phyloP scores from a whole-genome alignment of 2,329 filamentous ascomycete genomes.

The Phialemoniopsis sp. region DNA sequence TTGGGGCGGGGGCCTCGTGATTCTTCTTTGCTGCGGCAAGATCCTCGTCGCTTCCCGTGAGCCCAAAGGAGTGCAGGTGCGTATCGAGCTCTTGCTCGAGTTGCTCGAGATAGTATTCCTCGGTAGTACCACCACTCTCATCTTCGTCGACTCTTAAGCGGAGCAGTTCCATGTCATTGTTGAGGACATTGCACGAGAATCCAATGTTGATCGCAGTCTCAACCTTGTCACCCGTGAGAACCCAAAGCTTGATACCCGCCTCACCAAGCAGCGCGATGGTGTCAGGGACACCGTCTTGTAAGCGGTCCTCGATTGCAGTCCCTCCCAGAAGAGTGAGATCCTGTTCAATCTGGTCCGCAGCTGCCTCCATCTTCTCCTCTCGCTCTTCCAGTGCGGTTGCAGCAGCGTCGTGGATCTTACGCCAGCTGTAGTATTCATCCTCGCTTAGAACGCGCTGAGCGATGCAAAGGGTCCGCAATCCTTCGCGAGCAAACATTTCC shows the following conservation, averaged over 20 bases:
- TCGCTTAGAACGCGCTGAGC: conserved; percentile 78
- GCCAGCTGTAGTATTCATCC: conserved; percentile 81
- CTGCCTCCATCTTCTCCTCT: conserved; percentile 88
- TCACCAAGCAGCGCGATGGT: conserved; percentile 87
- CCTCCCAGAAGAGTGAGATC: conserved; percentile 85
- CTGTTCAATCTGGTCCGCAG: conserved; percentile 87
- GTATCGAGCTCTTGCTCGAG: conserved; percentile 72
- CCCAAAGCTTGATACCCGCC: conserved; percentile 98
- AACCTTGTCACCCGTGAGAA: conserved; percentile 96
- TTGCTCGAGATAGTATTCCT: conserved; percentile 47
- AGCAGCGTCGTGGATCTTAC: conserved; percentile 80
- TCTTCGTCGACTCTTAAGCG: conserved; percentile 83
- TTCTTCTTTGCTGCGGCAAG: conserved; percentile 73
- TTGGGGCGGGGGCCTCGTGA: conserved; percentile 81
- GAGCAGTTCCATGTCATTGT: conserved; percentile 97
- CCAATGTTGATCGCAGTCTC: conserved; percentile 99
- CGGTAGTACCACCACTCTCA: conserved; percentile 41
- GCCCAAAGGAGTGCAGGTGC: conserved; percentile 66
- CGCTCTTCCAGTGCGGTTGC: conserved; percentile 79
- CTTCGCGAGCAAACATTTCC: conserved; percentile 95
- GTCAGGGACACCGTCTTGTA: conserved; percentile 95
- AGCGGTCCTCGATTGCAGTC: conserved; percentile 93
- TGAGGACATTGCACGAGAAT: conserved; percentile 95
- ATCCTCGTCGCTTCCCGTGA: conserved; percentile 84
- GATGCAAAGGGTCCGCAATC: conserved; percentile 90